A percentile compares a stretch with the other conserved stretches of the same genome.
Evolutionary conservation across 2,329 filamentous ascomycete species (phyloP).

Genomic region (Xylariomycetidae sp.): DNA sequence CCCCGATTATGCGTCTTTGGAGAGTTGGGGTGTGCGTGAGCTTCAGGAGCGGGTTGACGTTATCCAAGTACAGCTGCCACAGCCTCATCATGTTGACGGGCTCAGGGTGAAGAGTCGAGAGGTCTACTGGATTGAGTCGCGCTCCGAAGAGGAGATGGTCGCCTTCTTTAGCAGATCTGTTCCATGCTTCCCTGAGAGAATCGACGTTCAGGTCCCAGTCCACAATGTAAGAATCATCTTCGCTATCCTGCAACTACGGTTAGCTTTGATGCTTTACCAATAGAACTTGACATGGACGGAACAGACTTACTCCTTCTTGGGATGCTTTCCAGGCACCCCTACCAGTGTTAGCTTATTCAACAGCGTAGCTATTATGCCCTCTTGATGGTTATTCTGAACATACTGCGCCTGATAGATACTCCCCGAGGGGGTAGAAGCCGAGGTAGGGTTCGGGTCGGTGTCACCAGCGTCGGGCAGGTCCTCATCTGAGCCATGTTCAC

Average conservation of each 20-base stretch:
- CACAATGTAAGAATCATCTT: too few relatives aligned
- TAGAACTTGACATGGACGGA: neutral
- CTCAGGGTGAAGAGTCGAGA: constrained; percentile 45
- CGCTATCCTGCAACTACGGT: constrained; percentile 17
- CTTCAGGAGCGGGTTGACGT: constrained; percentile 54
- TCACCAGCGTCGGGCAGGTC: constrained; percentile 8
- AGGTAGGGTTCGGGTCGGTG: neutral
- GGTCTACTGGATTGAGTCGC: constrained; percentile 31
- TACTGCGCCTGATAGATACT: too few relatives aligned
- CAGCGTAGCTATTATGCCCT: neutral
- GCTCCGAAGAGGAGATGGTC: constrained; percentile 49
- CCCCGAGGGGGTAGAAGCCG: neutral
- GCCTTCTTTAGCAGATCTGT: constrained; percentile 33
- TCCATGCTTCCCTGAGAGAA: constrained; percentile 43
- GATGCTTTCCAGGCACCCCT: constrained; percentile 31
- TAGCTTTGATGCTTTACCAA: too few relatives aligned
- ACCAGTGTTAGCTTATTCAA: constrained; percentile 11
- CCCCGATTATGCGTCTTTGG: constrained; percentile 46
- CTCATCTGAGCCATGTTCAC: constrained; percentile 1
- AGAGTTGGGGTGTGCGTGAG: constrained; percentile 51
- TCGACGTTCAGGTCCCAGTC: too few relatives aligned
- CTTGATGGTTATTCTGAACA: neutral
- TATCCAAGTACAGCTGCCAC: constrained; percentile 55
- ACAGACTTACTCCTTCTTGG: constrained; percentile 33
- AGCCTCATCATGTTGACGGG: constrained; percentile 39